Conservation (phyloP, 768 basidiomycete genomes). For the Termitomyces heimii region DNA sequence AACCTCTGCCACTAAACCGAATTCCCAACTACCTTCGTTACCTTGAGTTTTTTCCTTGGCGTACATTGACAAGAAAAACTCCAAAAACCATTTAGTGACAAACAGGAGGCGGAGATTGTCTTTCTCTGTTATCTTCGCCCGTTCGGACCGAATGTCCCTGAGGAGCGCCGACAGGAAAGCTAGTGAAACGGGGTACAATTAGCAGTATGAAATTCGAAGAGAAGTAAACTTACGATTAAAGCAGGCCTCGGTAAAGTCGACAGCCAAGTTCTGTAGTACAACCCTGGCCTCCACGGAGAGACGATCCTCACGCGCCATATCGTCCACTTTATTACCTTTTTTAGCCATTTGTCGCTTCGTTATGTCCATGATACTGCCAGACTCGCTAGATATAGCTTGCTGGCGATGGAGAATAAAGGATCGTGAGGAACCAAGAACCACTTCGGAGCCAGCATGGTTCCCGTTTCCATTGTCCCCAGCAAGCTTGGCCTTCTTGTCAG, state of each 20-base stretch:
- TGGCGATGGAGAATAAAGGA: conserved; percentile 82
- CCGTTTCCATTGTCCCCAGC: conserved; percentile 10
- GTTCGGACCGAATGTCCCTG: conserved; percentile 91
- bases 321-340: conserved; percentile 59
- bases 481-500: conserved; percentile 36
- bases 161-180: conserved; percentile 83
- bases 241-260: conserved; percentile 71
- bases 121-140: conserved; percentile 89
- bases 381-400: conserved; percentile 65
- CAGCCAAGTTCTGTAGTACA: conserved; percentile 63
- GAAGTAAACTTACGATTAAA: conserved; percentile 72
- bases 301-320: conserved; percentile 62
- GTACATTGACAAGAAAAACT: conserved; percentile 72
- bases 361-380: conserved; percentile 68
- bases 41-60: conserved; percentile 29
- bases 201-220: conserved; percentile 1
- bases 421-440: conserved; percentile 30
- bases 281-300: conserved; percentile 58
- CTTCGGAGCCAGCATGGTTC: conserved; percentile 19
- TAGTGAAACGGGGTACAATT: conserved; percentile 23
- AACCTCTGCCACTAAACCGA: conserved; percentile 78
- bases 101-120: conserved; percentile 88
- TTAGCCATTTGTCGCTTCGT: conserved; percentile 54
- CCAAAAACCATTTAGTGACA: conserved; percentile 87
- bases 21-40: conserved; percentile 41